Percentiles rank a stretch among this genome's conserved stretches.
phyloP scores from a whole-genome alignment of 306 rosid species.

The Cucurbita pepo region DNA sequence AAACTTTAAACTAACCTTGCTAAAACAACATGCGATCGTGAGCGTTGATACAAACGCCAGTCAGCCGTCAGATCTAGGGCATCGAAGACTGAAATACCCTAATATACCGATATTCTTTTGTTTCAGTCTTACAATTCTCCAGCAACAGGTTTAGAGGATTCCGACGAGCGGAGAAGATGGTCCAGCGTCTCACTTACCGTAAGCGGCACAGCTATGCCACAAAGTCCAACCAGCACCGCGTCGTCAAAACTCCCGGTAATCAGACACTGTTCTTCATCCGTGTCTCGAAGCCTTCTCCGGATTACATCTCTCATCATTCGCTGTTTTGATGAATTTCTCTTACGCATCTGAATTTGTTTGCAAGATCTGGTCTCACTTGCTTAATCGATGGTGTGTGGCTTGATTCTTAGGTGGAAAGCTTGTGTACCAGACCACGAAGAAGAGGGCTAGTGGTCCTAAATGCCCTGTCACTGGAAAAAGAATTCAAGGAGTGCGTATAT shows the following conservation, averaged over 20 bases:
- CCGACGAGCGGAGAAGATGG: not conserved
- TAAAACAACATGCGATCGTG: not conserved
- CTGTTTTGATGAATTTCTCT: not conserved
- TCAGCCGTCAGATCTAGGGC: constrained; percentile 36
- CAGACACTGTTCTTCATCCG: not conserved
- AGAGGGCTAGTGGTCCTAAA: constrained; percentile 90
- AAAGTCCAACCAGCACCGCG: not conserved
- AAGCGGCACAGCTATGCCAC: not conserved
- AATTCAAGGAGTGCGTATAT: constrained; percentile 62
- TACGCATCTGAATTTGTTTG: not conserved
- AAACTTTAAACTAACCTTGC: too few species aligned
- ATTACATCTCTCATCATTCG: not conserved
- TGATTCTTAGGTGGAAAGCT: constrained; percentile 53
- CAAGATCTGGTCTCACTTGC: not conserved
- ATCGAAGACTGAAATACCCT: not conserved
- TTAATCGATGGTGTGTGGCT: not conserved
- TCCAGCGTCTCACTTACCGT: not conserved
- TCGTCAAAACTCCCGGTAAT: constrained; percentile 28
- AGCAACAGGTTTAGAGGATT: not conserved
- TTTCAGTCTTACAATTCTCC: not conserved
- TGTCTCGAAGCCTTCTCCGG: not conserved
- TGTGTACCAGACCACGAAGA: constrained; percentile 72
- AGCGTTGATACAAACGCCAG: not conserved
- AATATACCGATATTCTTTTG: constrained; percentile 10
- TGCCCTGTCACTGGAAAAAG: constrained; percentile 93